Evolutionary conservation across 2,329 filamentous ascomycete species (phyloP).

Genomic region (Aspergillus viridinutans): DNA sequence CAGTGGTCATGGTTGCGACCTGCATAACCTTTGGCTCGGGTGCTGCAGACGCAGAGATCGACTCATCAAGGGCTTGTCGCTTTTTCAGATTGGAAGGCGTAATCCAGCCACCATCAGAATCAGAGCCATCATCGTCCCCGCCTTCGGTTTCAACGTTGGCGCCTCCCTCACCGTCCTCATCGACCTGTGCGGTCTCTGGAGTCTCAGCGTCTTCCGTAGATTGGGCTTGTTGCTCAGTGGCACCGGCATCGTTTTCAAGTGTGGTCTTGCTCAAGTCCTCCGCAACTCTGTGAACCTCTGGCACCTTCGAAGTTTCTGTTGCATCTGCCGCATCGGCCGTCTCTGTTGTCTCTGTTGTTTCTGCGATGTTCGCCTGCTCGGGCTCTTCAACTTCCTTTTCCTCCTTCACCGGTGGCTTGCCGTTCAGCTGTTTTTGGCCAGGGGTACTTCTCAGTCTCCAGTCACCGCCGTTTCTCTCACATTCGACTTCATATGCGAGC

Average conservation of each 20-base stretch:
- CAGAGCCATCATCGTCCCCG: conserved; percentile 31
- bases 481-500: conserved; percentile 89
- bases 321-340: conserved; percentile 10
- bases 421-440: conserved; percentile 73
- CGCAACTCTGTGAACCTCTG: conserved; percentile 26
- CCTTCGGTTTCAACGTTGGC: conserved; percentile 20
- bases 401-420: conserved; percentile 54
- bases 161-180: conserved; percentile 25
- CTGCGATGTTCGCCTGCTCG: conserved; percentile 17
- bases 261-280: conserved; percentile 24
- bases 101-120: conserved; percentile 71
- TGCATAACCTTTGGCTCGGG: conserved; percentile 65
- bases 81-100: conserved; percentile 88
- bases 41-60: conserved; percentile 45
- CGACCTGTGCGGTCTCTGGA: conserved; percentile 21
- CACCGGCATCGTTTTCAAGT: conserved; percentile 25
- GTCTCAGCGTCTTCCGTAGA: conserved; percentile 7
- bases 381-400: conserved; percentile 32
- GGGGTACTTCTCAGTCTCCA: conserved; percentile 77
- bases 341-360: conserved; percentile 15
- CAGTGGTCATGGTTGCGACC: conserved; percentile 86
- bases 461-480: conserved; percentile 82
- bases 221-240: conserved; percentile 18
- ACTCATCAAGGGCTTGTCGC: conserved; percentile 66
- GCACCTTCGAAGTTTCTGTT: conserved; percentile 11